A percentile compares a stretch with the other conserved stretches of the same genome.
phyloP scores from a whole-genome alignment of 1,284 basidiomycete species.

The Lentinula novae-zelandiae region DNA sequence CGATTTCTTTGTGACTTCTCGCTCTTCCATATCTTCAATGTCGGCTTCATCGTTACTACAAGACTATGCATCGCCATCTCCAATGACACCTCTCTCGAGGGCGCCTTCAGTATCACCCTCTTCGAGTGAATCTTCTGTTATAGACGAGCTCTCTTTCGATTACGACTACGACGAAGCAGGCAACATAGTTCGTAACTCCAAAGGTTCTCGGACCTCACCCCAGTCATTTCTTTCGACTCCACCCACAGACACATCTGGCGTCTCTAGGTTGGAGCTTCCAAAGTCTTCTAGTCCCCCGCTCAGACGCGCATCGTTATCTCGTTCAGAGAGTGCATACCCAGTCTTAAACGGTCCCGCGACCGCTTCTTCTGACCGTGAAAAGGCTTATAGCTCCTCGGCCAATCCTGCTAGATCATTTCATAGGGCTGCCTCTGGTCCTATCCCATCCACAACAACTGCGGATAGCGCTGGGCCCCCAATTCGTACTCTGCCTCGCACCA shows the following conservation, averaged over 20 bases:
- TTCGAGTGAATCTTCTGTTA: conserved; percentile 32
- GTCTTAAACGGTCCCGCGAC: conserved; percentile 25
- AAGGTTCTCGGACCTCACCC: conserved; percentile 19
- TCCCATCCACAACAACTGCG: conserved; percentile 29
- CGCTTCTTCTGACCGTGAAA: conserved; percentile 18
- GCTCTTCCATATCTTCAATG: conserved; percentile 7
- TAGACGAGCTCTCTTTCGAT: conserved; percentile 69
- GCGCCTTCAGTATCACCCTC: conserved; percentile 2
- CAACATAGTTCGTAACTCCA: conserved; percentile 53
- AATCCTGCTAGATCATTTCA: conserved; percentile 44
- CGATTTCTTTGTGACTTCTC: conserved; percentile 1
- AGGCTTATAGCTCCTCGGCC: conserved; percentile 21
- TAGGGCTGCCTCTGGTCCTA: conserved; percentile 58
- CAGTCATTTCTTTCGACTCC: conserved; percentile 6
- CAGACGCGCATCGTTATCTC: conserved; percentile 50
- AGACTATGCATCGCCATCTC: conserved; percentile 3
- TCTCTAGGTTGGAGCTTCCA: conserved; percentile 12
- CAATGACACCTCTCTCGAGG: not conserved
- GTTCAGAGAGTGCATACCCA: conserved; percentile 59
- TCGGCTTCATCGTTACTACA: not conserved
- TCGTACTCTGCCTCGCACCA: conserved; percentile 29
- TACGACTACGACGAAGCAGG: conserved; percentile 60
- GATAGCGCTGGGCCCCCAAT: conserved; percentile 20
- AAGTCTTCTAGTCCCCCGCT: conserved; percentile 33
- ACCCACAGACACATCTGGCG: not conserved